Percentiles rank a stretch among this genome's conserved stretches.
These are phyloP conservation scores for Acer yangbiense DNA, from an alignment of 345 rosid species.

Conservation along the genomic window DNA sequence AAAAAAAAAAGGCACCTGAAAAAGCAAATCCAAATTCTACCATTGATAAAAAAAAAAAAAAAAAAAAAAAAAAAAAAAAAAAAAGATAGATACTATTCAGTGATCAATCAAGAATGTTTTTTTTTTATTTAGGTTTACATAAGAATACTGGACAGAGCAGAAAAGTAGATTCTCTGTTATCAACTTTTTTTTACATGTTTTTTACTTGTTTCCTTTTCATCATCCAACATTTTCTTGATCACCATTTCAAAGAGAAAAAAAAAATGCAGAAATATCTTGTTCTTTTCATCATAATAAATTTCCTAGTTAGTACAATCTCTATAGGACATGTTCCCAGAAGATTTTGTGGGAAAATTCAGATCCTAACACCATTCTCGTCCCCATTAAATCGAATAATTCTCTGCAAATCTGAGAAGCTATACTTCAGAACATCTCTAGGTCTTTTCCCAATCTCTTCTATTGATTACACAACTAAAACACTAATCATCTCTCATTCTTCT, in stretches of 20 bases:
- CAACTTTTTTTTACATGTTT: neutral
- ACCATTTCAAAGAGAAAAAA: constrained; percentile 11
- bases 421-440: constrained; percentile 53
- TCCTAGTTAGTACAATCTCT: constrained; percentile 20
- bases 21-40: constrained; percentile 12
- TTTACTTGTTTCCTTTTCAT: too few species aligned
- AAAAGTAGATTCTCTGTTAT: constrained; percentile 25
- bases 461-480: constrained; percentile 44
- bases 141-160: neutral
- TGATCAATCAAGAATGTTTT: neutral
- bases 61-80: too few species aligned
- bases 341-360: constrained; percentile 39
- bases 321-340: constrained; percentile 21
- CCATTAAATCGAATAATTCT: constrained; percentile 32
- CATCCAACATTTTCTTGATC: neutral
- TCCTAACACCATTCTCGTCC: constrained; percentile 21
- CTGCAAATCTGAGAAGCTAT: constrained; percentile 53
- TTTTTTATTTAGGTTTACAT: neutral
- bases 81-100: too few species aligned
- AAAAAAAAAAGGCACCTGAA: constrained; percentile 6
- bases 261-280: constrained; percentile 30
- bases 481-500: constrained; percentile 38
- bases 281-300: constrained; percentile 20
- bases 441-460: constrained; percentile 47
- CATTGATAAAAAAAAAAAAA: too few species aligned